Percentiles rank a stretch among this genome's conserved stretches.
Conservation (phyloP, 1,139 yeast genomes). For the Geotrichum candidum region DNA sequence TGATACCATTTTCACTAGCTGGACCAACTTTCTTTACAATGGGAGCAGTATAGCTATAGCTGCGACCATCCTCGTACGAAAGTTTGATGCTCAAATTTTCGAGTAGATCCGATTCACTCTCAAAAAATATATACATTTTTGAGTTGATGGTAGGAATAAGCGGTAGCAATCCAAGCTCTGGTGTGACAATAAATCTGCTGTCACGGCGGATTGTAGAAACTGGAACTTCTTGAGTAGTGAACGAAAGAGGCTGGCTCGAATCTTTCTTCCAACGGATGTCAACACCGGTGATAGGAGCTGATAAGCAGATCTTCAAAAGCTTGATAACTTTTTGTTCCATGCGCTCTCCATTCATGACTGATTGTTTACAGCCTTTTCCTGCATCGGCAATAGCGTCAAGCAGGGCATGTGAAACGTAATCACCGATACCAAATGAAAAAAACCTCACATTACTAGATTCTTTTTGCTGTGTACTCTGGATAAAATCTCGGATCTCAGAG, state of each 20-base stretch:
- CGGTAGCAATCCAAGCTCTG: slow-evolving; percentile 9
- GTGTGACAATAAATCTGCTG: background rate
- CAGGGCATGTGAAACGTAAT: slow-evolving; percentile 12
- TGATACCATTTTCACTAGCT: background rate
- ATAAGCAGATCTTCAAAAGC: slow-evolving; percentile 5
- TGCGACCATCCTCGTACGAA: background rate
- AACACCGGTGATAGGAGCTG: background rate
- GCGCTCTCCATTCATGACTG: slow-evolving; percentile 6
- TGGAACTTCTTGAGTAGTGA: background rate
- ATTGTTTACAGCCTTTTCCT: slow-evolving; percentile 13
- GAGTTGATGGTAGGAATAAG: slow-evolving; percentile 3
- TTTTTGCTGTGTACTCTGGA: slow-evolving; percentile 1
- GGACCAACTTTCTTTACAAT: background rate
- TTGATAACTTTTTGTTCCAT: slow-evolving; percentile 14
- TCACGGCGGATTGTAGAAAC: background rate
- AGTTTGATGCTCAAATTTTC: slow-evolving; percentile 8
- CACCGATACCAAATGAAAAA: slow-evolving; percentile 14
- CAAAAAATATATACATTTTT: slow-evolving; percentile 5
- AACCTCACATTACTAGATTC: slow-evolving; percentile 1
- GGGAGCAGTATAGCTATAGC: background rate
- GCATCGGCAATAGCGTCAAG: slow-evolving; percentile 4
- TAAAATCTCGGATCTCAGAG: background rate
- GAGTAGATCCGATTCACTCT: background rate
- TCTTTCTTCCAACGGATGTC: slow-evolving; percentile 5
- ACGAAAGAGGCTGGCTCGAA: background rate